Base-by-base conservation (phyloP, 164 flowering plant species). In the Hamamelis virginiana region DNA sequence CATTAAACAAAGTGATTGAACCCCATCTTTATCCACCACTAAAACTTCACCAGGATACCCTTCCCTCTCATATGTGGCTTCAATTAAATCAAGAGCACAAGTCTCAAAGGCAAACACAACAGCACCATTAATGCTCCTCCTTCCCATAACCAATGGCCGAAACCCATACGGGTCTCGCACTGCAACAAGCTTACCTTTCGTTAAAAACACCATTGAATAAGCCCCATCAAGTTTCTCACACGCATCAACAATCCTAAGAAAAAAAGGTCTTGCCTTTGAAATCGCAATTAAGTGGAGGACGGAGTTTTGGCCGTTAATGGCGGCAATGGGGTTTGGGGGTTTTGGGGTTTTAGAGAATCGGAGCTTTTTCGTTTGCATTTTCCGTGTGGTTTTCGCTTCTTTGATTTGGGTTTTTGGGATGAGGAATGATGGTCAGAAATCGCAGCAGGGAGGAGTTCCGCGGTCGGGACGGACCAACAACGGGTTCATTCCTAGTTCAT, bases 101-200 rank as follows among this genome's bases (percentile, higher is more conserved):
- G 95, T 92, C 66, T 92, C 97, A 0, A 97, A 92, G 13, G 98
- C 98, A 68, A 94, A 89, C 26, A 94, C 98, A 0, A 89, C 77
- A 1, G 97, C 91, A 0, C 98, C 98, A 71, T 92, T n/a, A n/a
- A n/a, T 95, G 18, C 88, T 80, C 70, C 96, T 80, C 76, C 94
- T 73, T 11, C 98, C 98, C 97, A 91, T 92, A 12, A 95, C 97
- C 45, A 95, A 74, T 0, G 98, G 98, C 68, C 97, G 71, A 70
- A 92, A 92, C 8, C 98, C 98, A 47, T 33, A 79, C 0, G 97
- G 97, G 77, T 95, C 98, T 0, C 98, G 77, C 21, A 95, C 97
- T 0, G 93, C 98, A 9, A 94, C 92, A 14, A 95, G 77, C 80
- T 88, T 95, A 75, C 87, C 97, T 74, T 89, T 88, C 0, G 97